A percentile compares a stretch with the other conserved stretches of the same genome.
These are phyloP conservation scores for Penicillium tannophilum DNA, from an alignment of 495 filamentous ascomycete species.

Conservation along the genomic window DNA sequence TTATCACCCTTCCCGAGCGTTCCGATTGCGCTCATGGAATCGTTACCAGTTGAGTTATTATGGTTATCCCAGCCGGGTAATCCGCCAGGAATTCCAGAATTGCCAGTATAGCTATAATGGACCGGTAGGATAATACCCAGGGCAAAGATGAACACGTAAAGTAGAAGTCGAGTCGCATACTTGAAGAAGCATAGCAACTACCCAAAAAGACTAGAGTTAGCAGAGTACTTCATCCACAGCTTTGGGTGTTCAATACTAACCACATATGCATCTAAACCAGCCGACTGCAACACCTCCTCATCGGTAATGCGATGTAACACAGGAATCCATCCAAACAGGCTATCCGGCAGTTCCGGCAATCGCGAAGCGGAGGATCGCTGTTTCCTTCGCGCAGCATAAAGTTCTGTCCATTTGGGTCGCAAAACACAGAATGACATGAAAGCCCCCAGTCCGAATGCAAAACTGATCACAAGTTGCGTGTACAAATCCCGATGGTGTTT, in stretches of 20 bases:
- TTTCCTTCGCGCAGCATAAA: slow-evolving; percentile 88
- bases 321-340: slow-evolving; percentile 92
- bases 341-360: slow-evolving; percentile 81
- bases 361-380: slow-evolving; percentile 66
- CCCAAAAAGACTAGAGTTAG: not conserved
- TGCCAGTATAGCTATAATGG: slow-evolving; percentile 67
- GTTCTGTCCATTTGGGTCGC: slow-evolving; percentile 85
- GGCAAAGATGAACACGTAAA: slow-evolving; percentile 76
- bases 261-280: slow-evolving; percentile 93
- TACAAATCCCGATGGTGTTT: slow-evolving; percentile 52
- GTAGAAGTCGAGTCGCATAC: slow-evolving; percentile 84
- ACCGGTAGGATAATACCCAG: slow-evolving; percentile 80
- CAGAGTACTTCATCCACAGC: not conserved
- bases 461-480: slow-evolving; percentile 62
- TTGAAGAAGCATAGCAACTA: slow-evolving; percentile 94
- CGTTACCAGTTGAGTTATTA: slow-evolving; percentile 17
- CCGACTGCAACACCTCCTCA: slow-evolving; percentile 84
- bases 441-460: slow-evolving; percentile 56
- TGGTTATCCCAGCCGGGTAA: slow-evolving; percentile 43
- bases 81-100: slow-evolving; percentile 46
- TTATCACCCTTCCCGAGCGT: slow-evolving; percentile 30
- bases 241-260: slow-evolving; percentile 48
- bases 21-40: slow-evolving; percentile 16
- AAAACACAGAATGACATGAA: slow-evolving; percentile 73
- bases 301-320: slow-evolving; percentile 86